Conservation (phyloP, 2,329 filamentous ascomycete genomes). For the Colletotrichum sp. region DNA sequence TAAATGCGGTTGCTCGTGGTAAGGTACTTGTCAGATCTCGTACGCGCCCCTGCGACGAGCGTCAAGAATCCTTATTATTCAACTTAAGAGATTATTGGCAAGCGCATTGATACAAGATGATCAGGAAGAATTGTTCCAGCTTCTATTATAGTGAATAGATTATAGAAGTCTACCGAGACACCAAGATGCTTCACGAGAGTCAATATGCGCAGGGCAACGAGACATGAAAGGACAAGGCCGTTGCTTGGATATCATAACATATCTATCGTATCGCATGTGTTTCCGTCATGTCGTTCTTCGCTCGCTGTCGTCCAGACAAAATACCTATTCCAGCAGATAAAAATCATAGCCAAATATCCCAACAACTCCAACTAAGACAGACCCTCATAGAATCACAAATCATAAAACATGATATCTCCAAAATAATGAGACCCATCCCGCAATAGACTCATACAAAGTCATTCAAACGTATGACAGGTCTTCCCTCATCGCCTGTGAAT, state of each 20-base stretch:
- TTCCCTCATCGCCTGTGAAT: not conserved
- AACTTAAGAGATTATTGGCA: too few relatives aligned
- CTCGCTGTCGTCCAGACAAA: not conserved
- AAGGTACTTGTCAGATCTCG: not conserved
- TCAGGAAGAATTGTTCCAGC: too few relatives aligned
- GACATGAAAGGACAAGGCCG: not conserved
- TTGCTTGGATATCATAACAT: not conserved
- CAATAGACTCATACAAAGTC: not conserved
- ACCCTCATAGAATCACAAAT: not conserved
- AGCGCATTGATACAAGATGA: too few relatives aligned
- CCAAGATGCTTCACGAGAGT: not conserved
- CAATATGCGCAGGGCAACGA: not conserved
- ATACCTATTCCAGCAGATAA: not conserved
- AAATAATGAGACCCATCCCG: not conserved
- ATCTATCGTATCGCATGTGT: not conserved
- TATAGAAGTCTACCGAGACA: not conserved
- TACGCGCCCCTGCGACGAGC: not conserved
- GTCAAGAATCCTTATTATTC: too few relatives aligned
- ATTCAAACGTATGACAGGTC: not conserved
- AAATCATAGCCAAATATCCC: not conserved
- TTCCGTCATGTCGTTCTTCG: not conserved
- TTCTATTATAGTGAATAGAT: too few relatives aligned
- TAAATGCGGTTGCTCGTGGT: not conserved
- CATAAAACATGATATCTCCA: not conserved
- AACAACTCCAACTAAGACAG: not conserved